phyloP scores from a whole-genome alignment of 2,329 filamentous ascomycete genomes.

The Ophidiomyces ophidiicola region DNA sequence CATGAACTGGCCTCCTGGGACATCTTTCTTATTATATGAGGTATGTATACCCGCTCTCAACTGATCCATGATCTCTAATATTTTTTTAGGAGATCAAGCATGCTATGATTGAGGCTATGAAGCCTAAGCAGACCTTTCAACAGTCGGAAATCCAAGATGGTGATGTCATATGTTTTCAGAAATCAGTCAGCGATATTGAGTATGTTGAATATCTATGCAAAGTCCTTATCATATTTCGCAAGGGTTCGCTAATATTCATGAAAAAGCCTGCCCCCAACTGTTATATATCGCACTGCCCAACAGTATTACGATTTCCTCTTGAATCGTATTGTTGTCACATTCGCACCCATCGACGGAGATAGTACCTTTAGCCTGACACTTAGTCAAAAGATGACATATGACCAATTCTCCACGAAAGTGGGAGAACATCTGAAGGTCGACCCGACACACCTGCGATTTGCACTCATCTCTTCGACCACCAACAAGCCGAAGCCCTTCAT shows the following conservation, averaged over 20 bases:
- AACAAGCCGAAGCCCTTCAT: constrained; percentile 68
- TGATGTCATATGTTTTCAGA: constrained; percentile 92
- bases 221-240: not conserved
- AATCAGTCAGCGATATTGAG: constrained; percentile 38
- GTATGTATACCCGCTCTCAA: constrained; percentile 28
- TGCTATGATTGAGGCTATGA: constrained; percentile 90
- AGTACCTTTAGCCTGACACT: constrained; percentile 66
- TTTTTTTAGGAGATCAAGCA: constrained; percentile 72
- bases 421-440: constrained; percentile 65
- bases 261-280: constrained; percentile 27
- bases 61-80: constrained; percentile 9
- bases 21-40: constrained; percentile 66
- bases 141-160: constrained; percentile 93
- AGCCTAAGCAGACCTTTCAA: constrained; percentile 76
- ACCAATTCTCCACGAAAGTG: constrained; percentile 72
- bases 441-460: constrained; percentile 80
- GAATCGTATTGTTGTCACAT: constrained; percentile 67
- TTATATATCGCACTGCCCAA: constrained; percentile 54
- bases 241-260: not conserved
- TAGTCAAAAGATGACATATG: constrained; percentile 81
- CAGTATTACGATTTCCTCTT: constrained; percentile 89
- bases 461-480: constrained; percentile 64
- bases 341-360: constrained; percentile 50
- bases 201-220: constrained; percentile 11
- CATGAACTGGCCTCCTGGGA: constrained; percentile 76